Evolutionary conservation across 805 yeast species (phyloP), one percentile per base, ranked within the genome.

Genomic region (Helenozyma baotianmanensis): DNA sequence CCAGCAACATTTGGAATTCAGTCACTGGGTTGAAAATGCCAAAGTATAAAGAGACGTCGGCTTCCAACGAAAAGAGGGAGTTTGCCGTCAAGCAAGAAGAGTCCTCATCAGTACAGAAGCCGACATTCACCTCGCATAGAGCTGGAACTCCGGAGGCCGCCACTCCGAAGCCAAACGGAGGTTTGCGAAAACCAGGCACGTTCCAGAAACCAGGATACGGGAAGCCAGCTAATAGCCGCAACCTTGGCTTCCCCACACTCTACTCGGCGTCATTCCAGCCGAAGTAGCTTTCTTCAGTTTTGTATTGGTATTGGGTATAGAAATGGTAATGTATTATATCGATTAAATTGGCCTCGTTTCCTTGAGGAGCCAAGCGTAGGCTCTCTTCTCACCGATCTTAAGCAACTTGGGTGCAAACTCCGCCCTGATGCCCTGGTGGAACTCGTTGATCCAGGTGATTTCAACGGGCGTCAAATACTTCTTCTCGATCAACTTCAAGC

Each of bases 311-410:
- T 21, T n/a, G n/a, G n/a, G n/a, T n/a, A n/a, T n/a, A n/a, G n/a
- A 23, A 6, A 23, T 15, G 19, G 10, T 9, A 17, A 17, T 5
- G 19, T 17, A 17, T 17, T 5, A 8, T 6, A 8, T 6, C 7
- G 8, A 17, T 25, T 14, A 33, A 8, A 40, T 26, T 1, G 70
- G 69, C 28, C 48, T 51, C 4, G 87, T 79, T 57, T 87, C 94
- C 40, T 72, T 72, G 45, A 72, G 56, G 29, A 90, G 64, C 95
- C 96, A 90, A 25, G 65, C 65, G 43, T 68, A 68, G 0, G 89
- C 82, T 14, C 74, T 56, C n/a, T 67, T 64, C 37, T 79, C 82
- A 4, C 73, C 71, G 50, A 69, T 46, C 27, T 71, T 76, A 39
- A 74, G 72, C 34, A 86, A 36, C 19, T 33, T 27, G 9, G 42